Evolutionary conservation across 2,329 filamentous ascomycete genomes (phyloP).

Genomic region (Cyanodermella asteris): DNA sequence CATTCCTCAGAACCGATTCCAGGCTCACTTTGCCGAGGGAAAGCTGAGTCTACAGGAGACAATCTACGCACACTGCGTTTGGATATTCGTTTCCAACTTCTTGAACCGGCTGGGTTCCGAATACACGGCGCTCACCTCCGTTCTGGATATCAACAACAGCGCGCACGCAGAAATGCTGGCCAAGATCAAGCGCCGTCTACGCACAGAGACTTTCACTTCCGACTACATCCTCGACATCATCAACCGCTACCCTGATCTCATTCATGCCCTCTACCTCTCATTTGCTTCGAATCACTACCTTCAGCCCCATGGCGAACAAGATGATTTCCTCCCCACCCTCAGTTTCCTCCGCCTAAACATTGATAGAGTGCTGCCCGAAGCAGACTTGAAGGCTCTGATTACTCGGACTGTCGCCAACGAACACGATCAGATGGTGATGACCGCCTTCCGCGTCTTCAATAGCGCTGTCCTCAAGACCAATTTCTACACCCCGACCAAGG

Average conservation of each 20-base stretch:
- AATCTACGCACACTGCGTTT: slow-evolving; percentile 90
- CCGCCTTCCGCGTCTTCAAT: slow-evolving; percentile 90
- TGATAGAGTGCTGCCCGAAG: slow-evolving; percentile 55
- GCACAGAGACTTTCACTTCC: slow-evolving; percentile 91
- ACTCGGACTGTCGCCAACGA: slow-evolving; percentile 67
- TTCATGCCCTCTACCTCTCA: slow-evolving; percentile 70
- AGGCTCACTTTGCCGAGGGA: slow-evolving; percentile 66
- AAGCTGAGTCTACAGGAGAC: slow-evolving; percentile 85
- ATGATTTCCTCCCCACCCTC: slow-evolving; percentile 48
- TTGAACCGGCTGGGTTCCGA: slow-evolving; percentile 83
- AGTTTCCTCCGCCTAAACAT: slow-evolving; percentile 45
- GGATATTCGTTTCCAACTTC: slow-evolving; percentile 97
- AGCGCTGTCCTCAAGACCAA: slow-evolving; percentile 87
- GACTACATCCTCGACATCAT: slow-evolving; percentile 98
- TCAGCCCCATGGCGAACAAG: slow-evolving; percentile 39
- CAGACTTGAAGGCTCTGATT: slow-evolving; percentile 53
- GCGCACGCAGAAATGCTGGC: slow-evolving; percentile 69
- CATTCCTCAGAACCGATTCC: slow-evolving; percentile 91
- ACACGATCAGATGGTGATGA: slow-evolving; percentile 97
- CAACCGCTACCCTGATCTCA: slow-evolving; percentile 64
- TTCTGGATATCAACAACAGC: slow-evolving; percentile 62
- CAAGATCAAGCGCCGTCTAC: slow-evolving; percentile 85
- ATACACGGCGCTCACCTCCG: slow-evolving; percentile 65
- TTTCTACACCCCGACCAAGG: slow-evolving; percentile 93
- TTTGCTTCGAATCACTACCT: slow-evolving; percentile 77